A percentile compares a stretch with the other conserved stretches of the same genome.
Conservation (phyloP, 768 basidiomycete genomes). For the Mycena chlorophos region DNA sequence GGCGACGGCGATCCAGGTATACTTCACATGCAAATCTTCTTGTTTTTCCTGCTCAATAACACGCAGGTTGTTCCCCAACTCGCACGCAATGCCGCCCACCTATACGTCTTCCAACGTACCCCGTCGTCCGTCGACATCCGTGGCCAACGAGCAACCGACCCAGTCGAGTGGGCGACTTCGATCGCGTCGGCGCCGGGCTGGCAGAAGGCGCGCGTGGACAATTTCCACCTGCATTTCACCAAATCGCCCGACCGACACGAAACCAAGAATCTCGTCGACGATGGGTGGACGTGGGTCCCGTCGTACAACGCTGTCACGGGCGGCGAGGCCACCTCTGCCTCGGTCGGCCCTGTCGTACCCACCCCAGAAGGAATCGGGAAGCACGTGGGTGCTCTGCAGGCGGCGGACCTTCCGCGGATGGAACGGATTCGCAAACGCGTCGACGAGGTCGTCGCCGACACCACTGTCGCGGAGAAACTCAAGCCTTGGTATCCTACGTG, state of each 20-base stretch:
- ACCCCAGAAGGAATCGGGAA: slow-evolving; percentile 2
- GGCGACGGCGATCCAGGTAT: slow-evolving; percentile 22
- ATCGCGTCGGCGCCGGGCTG: slow-evolving; percentile 14
- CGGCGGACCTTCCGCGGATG: slow-evolving; percentile 2
- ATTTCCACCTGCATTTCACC: slow-evolving; percentile 8
- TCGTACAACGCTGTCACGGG: slow-evolving; percentile 10
- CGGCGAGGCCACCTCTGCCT: neutral
- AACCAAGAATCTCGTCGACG: slow-evolving; percentile 6
- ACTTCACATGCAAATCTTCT: too few species aligned
- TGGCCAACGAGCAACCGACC: slow-evolving; percentile 15
- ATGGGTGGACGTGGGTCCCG: slow-evolving; percentile 2
- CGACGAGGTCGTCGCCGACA: slow-evolving; percentile 14
- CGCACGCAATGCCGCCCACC: slow-evolving; percentile 18
- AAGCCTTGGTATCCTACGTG: slow-evolving; percentile 21
- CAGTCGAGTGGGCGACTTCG: slow-evolving; percentile 5
- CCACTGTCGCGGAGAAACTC: slow-evolving; percentile 8
- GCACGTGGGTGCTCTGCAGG: slow-evolving; percentile 5
- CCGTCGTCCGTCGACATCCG: slow-evolving; percentile 20
- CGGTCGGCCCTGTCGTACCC: slow-evolving; percentile 4
- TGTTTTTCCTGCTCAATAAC: too few species aligned
- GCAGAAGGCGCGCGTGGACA: slow-evolving; percentile 11
- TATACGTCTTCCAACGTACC: slow-evolving; percentile 23
- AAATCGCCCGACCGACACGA: neutral
- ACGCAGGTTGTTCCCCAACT: slow-evolving; percentile 18
- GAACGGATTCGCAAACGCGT: slow-evolving; percentile 1